phyloP scores from a whole-genome alignment of 2,329 filamentous ascomycete genomes.

The Hortaea werneckii region DNA sequence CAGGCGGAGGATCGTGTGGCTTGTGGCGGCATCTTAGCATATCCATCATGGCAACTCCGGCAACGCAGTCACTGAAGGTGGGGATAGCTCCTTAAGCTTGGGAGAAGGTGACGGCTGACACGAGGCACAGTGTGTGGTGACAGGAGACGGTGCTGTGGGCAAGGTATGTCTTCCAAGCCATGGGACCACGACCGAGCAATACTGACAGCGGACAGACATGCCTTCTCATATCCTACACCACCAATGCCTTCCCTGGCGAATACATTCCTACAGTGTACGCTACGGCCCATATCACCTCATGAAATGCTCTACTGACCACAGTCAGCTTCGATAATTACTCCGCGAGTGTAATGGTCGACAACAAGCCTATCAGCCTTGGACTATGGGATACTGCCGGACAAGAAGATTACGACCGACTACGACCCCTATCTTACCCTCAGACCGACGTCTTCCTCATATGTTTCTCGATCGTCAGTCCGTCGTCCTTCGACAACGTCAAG shows the following conservation, averaged over 20 bases:
- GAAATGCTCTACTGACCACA: constrained; percentile 1
- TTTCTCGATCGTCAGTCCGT: constrained; percentile 95
- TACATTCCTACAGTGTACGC: constrained; percentile 93
- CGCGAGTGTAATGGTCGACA: constrained; percentile 97
- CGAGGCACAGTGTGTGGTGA: constrained; percentile 65
- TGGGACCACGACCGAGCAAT: too few species aligned
- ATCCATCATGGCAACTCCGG: constrained; percentile 59
- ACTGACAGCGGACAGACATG: constrained; percentile 60
- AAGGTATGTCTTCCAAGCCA: constrained; percentile 56
- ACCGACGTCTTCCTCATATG: constrained; percentile 98
- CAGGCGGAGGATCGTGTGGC: neutral
- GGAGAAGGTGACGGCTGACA: constrained; percentile 6
- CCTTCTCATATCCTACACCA: constrained; percentile 97
- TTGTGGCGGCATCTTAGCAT: neutral
- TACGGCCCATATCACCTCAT: constrained; percentile 21
- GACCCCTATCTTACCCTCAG: constrained; percentile 93
- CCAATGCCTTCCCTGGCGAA: constrained; percentile 98
- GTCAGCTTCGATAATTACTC: constrained; percentile 95
- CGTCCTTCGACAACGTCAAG: constrained; percentile 97
- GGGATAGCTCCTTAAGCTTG: constrained; percentile 2
- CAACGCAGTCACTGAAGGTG: constrained; percentile 89
- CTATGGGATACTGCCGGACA: constrained; percentile 98
- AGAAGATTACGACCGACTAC: constrained; percentile 93
- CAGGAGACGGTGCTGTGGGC: constrained; percentile 96
- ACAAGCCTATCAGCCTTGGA: constrained; percentile 91